Base-by-base conservation (phyloP, 129 eudicot genomes). In the Gnaphalium uliginosum region DNA sequence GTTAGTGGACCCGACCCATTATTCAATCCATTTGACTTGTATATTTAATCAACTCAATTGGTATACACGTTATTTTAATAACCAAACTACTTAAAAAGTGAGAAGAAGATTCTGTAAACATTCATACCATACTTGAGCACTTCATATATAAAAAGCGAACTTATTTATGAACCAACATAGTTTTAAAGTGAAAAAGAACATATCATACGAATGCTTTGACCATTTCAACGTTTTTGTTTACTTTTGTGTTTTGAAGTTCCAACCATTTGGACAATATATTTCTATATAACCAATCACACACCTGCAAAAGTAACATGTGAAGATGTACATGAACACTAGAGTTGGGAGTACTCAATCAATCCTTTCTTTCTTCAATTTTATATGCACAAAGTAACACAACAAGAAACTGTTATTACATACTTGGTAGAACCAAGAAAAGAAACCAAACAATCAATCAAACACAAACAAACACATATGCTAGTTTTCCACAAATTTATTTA, bases 321-420 rank as follows among this genome's bases (percentile, higher is more conserved):
- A 58, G 30, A 21, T 9, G 27, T 19, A 58, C 11, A 57, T 21
- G 5, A 58, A 23, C 18, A 58, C 64, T 58, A 5, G 4, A 58
- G 15, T 58, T 2, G 0, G 64, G 6, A 23, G 30, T 59, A 9
- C 65, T 59, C 66, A 11, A 60, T 60, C 33, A 46, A 46, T 27
- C 30, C 22, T 67, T 10, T 30, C 24, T 57, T 35, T 56, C 25
- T 24, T n/a, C 30, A 61, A 48, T 18, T 48, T 59, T 74, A 54
- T 71, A 68, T 66, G 74, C 68, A 71, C 73, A 71, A n/a, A 73
- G 8, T 66, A 65, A 37, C 66, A 43, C 24, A 77, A 82, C 89
- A 90, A 81, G 74, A 79, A 85, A 81, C 83, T 59, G 82, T 91
- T 88, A 85, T 87, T 83, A 63, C 79, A 56, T 48, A 64, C 80